A percentile compares a stretch with the other conserved stretches of the same genome.
Conservation (phyloP, 164 flowering plant species). For the Nymphaea colorata region DNA sequence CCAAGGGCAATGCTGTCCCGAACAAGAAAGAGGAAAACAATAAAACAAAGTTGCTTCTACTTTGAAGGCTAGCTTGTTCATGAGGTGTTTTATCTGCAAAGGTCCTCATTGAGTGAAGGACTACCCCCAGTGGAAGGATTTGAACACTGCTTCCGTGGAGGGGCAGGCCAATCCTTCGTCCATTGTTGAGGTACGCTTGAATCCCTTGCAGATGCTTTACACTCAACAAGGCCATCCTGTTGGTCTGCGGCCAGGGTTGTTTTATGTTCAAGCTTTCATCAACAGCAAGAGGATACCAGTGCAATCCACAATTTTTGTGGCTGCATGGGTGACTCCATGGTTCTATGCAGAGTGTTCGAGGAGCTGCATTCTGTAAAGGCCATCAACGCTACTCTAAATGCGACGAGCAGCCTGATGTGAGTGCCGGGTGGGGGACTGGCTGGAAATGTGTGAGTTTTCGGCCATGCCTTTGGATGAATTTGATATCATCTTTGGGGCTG, state of each 20-base stretch:
- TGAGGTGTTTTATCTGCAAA: neutral
- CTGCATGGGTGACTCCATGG: neutral
- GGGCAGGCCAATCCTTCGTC: neutral
- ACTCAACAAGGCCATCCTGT: neutral
- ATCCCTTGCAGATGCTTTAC: neutral
- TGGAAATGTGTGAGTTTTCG: too few species aligned
- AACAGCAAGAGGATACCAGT: neutral
- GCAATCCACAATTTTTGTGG: conserved; percentile 8
- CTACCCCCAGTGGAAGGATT: neutral
- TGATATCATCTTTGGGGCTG: neutral
- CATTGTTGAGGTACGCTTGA: neutral
- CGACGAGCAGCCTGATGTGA: too few species aligned
- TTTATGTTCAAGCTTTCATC: neutral
- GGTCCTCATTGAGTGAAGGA: neutral
- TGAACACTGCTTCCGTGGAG: too few species aligned
- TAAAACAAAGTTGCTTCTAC: too few species aligned
- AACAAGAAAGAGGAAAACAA: too few species aligned
- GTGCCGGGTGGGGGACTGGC: too few species aligned
- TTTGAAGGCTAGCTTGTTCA: neutral
- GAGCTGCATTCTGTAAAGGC: too few species aligned
- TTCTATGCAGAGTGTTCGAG: neutral
- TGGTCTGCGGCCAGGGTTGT: neutral
- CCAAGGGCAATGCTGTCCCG: too few species aligned
- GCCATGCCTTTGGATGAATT: too few species aligned
- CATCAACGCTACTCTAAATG: too few species aligned